Evolutionary conservation across 2,329 filamentous ascomycete species (phyloP), one percentile per base, ranked within the genome.

Genomic region (Tolypocladium nubicola): DNA sequence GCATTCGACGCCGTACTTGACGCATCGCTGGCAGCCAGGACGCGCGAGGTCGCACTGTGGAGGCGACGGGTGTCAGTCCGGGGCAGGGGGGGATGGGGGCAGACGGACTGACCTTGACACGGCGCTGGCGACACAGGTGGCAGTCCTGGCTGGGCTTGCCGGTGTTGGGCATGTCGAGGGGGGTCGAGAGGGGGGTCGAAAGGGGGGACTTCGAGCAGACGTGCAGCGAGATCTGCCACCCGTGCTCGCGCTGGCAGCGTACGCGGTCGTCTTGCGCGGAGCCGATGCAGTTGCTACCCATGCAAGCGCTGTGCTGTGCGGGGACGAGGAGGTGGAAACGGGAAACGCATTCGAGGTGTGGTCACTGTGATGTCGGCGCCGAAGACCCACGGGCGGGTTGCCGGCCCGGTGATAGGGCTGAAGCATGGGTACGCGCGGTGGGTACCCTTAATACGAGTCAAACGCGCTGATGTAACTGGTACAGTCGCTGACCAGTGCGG

Each of bases 141-240:
- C 73, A 75, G 62, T 75, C 72, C 52, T 66, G 66, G 60, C 73
- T 75, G 23, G 73, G 73, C 59, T 67, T 70, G 38, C 73, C 73
- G 30, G 67, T 74, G 63, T 75, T 75, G 38, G 73, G 73, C 73
- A 75, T 75, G 55, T 14, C 45, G 54, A 37, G 38, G 39, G 43
- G 40, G 54, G 55, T 14, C 45, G 23, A 26, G 23, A 26, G 23
- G 23, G 23, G 23, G 23, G 23, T 26, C 23, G 23, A 26, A 3
- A 26, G 23, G 23, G 23, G 23, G 37, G 7, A 14, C 47, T 19
- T 39, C n/a, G 37, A 53, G 38, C 40, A 56, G 33, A 35, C 10
- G 14, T 39, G 43, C 53, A 52, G 38, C 16, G 50, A 35, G 19
- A n/a, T 19, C 5, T 19, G 45, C 43, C 19, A 9, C 23, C 16